These are phyloP conservation scores for Myochromella boudieri DNA, from an alignment of 768 basidiomycete species.

Conservation along the genomic window DNA sequence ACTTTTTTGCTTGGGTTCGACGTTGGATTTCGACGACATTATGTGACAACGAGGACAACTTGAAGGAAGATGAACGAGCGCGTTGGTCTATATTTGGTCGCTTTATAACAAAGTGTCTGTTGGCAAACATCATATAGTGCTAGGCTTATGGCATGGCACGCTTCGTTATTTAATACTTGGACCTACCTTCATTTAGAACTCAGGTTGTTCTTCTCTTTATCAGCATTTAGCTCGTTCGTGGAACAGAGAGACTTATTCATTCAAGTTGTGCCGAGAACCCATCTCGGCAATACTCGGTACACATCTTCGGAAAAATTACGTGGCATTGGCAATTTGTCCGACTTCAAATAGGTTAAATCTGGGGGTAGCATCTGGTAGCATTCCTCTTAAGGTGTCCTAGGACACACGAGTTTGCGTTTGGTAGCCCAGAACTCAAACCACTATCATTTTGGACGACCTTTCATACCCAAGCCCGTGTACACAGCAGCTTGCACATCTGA, in stretches of 20 bases:
- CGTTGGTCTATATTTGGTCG: conserved; percentile 35
- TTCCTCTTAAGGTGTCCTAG: not conserved
- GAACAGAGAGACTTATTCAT: too few species aligned
- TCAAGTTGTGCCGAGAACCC: not conserved
- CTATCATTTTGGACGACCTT: conserved; percentile 7
- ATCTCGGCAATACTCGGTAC: conserved; percentile 5
- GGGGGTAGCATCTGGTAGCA: not conserved
- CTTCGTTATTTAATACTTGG: too few species aligned
- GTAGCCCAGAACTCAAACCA: not conserved
- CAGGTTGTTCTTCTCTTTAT: too few species aligned
- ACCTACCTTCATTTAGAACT: too few species aligned
- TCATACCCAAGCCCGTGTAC: too few species aligned
- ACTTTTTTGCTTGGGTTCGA: conserved; percentile 64
- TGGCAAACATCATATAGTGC: too few species aligned
- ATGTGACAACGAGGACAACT: conserved; percentile 20
- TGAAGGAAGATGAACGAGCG: conserved; percentile 16
- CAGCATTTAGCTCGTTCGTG: too few species aligned
- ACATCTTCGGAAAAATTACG: conserved; percentile 15
- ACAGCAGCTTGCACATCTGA: too few species aligned
- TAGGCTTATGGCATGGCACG: too few species aligned
- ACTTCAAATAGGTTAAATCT: conserved; percentile 2
- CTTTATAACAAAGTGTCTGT: too few species aligned
- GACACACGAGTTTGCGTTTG: not conserved
- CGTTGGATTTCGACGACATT: conserved; percentile 38
- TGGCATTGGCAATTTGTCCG: conserved; percentile 1